Base-by-base conservation (phyloP, 1,139 yeast species). In the Yamadazyma pseudoaaseri region DNA sequence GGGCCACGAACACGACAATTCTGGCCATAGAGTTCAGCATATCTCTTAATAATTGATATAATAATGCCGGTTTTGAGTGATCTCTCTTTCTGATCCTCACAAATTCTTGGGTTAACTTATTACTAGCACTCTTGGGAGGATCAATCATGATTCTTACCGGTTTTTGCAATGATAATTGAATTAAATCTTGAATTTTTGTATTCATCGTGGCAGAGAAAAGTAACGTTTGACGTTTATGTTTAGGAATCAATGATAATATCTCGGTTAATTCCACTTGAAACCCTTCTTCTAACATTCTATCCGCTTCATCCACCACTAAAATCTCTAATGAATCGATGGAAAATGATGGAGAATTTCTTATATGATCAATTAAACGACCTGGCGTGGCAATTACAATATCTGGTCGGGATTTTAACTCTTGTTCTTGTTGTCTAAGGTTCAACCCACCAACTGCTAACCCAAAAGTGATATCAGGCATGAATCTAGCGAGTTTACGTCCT, bases 361-460 rank as follows among this genome's bases (percentile, higher is more conserved):
- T 80, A 62, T 92, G 98, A 62, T 92, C 99, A 53, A 94, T 92
- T 47, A 94, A 83, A 67, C 99, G 78, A 46, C 98, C 98, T 0
- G 97, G 97, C 0, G 99, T 92, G 16, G 98, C 98, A 56, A 92
- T 81, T 13, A 94, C 97, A 36, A 94, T 74, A 69, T 92, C 99
- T 1, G 98, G 98, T 50, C 97, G 77, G 12, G 84, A 66, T 55
- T 86, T 87, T 51, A 92, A 75, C 54, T 87, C 94, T 54, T 87
- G 96, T 59, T 92, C 98, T 65, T 92, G 99, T 54, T 82, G 94
- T 56, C 96, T 78, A 45, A 94, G 71, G 52, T 90, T 92, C 57
- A 94, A 73, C 58, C 99, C 99, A 73, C 99, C 99, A 30, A 92
- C 97, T 2, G 98, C 97, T 47, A 92, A 67, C 22, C 97, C 97